A percentile compares a stretch with the other conserved stretches of the same genome.
Conservation (phyloP, 1,284 basidiomycete genomes). For the Papiliotrema flavescens region DNA sequence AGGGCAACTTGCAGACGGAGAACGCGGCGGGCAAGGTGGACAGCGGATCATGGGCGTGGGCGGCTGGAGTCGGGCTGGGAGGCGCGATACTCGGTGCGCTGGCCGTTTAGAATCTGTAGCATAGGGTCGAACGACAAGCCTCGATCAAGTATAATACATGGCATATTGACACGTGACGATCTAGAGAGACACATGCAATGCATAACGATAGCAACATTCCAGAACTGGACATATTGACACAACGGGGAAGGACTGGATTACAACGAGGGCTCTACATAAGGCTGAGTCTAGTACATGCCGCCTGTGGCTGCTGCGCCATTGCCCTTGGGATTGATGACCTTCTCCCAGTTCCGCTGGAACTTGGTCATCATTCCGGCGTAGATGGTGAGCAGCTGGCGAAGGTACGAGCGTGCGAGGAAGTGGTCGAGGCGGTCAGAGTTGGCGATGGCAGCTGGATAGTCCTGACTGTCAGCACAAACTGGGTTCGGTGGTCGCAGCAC, state of each 20-base stretch:
- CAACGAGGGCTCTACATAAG: too few species aligned
- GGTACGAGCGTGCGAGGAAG: constrained; percentile 21
- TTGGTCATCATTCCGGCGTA: constrained; percentile 24
- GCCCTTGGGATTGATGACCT: constrained; percentile 33
- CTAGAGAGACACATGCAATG: too few species aligned
- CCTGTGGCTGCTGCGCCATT: constrained; percentile 13
- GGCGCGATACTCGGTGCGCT: background rate
- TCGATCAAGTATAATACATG: background rate
- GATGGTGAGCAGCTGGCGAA: constrained; percentile 17
- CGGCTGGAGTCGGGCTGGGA: background rate
- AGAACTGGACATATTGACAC: too few species aligned
- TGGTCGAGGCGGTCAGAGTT: constrained; percentile 27
- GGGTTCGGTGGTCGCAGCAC: too few species aligned
- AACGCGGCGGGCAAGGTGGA: background rate
- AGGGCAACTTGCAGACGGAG: background rate
- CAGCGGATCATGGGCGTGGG: background rate
- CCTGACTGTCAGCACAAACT: too few species aligned
- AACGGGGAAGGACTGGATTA: too few species aligned
- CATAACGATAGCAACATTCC: too few species aligned
- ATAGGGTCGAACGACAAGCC: background rate
- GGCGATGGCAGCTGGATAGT: constrained; percentile 7
- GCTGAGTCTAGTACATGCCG: constrained; percentile 25
- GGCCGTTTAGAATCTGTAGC: background rate
- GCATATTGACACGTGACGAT: too few species aligned
- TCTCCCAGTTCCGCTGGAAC: constrained; percentile 32